Conservation (phyloP, 176 grass and related monocot genomes). For the Secale cereale region DNA sequence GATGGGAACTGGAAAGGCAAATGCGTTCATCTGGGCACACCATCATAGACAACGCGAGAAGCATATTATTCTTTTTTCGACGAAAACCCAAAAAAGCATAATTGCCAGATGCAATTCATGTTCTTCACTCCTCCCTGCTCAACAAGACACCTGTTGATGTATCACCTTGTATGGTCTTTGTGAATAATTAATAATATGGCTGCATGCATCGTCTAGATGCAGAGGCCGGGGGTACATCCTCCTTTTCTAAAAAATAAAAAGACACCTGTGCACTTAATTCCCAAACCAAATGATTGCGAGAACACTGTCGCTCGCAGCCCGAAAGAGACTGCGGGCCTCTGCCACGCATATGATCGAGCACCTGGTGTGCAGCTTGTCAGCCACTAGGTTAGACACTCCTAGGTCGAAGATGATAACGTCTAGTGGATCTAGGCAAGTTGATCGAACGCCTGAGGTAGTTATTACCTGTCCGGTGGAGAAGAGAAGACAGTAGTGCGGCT, state of each 20-base stretch:
- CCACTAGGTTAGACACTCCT: background rate
- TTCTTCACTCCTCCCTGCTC: conserved; percentile 12
- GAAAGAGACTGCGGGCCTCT: background rate
- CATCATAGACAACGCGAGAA: background rate
- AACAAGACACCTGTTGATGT: background rate
- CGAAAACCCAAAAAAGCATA: background rate
- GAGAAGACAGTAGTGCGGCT: background rate
- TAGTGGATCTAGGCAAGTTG: conserved; percentile 13
- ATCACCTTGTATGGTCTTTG: too few relatives aligned
- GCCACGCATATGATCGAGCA: conserved; percentile 6
- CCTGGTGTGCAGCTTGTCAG: background rate
- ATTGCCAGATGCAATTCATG: background rate
- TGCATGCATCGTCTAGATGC: too few relatives aligned
- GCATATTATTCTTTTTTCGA: background rate
- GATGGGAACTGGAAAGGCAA: conserved; percentile 1
- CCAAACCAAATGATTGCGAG: background rate
- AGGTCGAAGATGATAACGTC: background rate
- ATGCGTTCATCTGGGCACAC: background rate
- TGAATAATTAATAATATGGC: too few relatives aligned
- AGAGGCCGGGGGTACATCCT: too few relatives aligned
- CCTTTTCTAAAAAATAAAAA: too few relatives aligned
- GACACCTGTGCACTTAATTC: background rate
- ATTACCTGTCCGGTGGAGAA: background rate
- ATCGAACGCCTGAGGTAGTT: background rate
- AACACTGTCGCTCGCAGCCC: background rate